phyloP scores from a whole-genome alignment of 805 yeast species.

The Torulaspora quercuum region DNA sequence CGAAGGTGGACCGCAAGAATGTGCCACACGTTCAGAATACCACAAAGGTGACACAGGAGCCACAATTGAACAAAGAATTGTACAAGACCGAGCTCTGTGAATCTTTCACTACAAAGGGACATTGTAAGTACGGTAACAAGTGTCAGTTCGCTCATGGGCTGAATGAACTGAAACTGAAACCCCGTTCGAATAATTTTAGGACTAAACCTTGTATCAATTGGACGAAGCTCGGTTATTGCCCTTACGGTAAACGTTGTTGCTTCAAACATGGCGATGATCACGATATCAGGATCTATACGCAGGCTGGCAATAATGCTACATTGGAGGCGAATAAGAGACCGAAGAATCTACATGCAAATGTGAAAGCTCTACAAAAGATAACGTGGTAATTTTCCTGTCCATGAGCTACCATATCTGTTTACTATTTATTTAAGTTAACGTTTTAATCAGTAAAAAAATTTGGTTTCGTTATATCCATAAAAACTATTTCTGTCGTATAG shows the following conservation, averaged over 20 bases:
- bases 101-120: conserved; percentile 63
- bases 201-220: conserved; percentile 90
- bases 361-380: conserved; percentile 32
- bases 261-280: conserved; percentile 67
- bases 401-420: too few relatives aligned
- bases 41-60: conserved; percentile 7
- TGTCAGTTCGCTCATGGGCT: conserved; percentile 95
- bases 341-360: conserved; percentile 32
- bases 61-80: conserved; percentile 53
- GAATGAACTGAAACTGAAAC: conserved; percentile 66
- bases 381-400: conserved; percentile 25
- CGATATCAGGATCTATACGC: conserved; percentile 31
- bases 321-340: conserved; percentile 10
- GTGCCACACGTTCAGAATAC: conserved; percentile 11
- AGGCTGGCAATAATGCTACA: conserved; percentile 22
- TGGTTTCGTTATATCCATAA: conserved; percentile 2
- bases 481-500: too few relatives aligned
- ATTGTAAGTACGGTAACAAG: conserved; percentile 84
- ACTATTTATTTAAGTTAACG: conserved; percentile 12
- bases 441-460: conserved; percentile 2
- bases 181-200: conserved; percentile 73
- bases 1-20: not conserved
- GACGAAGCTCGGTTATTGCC: conserved; percentile 74
- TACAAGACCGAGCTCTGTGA: conserved; percentile 91
- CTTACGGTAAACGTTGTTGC: conserved; percentile 89